phyloP scores from a whole-genome alignment of 2,329 filamentous ascomycete genomes.

The Emergomyces orientalis region DNA sequence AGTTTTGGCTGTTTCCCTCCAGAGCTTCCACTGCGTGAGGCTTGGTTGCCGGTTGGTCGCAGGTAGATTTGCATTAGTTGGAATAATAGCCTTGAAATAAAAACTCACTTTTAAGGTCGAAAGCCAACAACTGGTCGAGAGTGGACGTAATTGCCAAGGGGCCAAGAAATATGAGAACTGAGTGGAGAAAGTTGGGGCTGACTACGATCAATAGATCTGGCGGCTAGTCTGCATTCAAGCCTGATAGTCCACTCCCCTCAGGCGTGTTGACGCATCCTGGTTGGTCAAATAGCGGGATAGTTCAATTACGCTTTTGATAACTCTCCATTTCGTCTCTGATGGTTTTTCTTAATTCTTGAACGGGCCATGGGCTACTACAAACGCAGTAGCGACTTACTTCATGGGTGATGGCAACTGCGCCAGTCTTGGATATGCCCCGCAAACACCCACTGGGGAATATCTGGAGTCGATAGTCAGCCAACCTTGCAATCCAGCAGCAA shows the following conservation, averaged over 20 bases:
- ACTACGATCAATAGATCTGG: conserved; percentile 4
- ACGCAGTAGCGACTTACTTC: background rate
- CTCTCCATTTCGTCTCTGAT: no score
- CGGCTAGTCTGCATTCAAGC: background rate
- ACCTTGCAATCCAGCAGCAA: no score
- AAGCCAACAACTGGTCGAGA: no score
- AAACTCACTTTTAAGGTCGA: no score
- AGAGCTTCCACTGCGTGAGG: background rate
- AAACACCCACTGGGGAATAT: no score
- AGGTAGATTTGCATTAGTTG: background rate
- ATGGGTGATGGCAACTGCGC: background rate
- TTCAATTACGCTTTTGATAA: background rate
- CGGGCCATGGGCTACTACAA: no score
- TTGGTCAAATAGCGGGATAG: background rate
- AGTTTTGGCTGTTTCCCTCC: background rate
- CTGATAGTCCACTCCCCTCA: background rate
- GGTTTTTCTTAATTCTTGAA: no score
- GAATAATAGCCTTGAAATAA: background rate
- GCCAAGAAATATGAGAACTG: background rate
- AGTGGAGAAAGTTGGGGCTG: background rate
- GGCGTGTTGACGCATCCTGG: background rate
- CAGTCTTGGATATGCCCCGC: background rate
- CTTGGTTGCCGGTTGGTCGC: background rate
- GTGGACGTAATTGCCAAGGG: background rate
- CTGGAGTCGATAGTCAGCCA: no score